Percentiles rank a stretch among this genome's conserved stretches.
These are phyloP conservation scores for Globisporangium sylvaticum DNA, from an alignment of 352 stramenopile genomes.

Conservation along the genomic window DNA sequence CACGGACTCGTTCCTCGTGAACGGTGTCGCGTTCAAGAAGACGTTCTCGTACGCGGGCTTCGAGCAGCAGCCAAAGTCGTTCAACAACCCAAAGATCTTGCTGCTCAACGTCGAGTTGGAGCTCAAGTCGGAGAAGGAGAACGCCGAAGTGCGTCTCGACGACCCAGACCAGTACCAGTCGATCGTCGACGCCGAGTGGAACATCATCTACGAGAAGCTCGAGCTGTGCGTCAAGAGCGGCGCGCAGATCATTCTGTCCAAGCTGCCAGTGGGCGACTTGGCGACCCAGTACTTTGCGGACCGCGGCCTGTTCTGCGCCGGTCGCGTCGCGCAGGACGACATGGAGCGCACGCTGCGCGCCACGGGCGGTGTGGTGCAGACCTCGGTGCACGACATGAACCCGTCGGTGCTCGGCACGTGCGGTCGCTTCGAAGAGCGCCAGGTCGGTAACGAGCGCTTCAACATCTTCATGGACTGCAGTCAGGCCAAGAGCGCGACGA, in stretches of 20 bases:
- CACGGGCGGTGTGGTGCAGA: conserved; percentile 93
- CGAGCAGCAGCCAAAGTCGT: conserved; percentile 99
- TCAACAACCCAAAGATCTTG: conserved; percentile 95
- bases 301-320: conserved; percentile 96
- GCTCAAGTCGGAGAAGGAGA: conserved; percentile 99
- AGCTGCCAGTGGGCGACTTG: conserved; percentile 94
- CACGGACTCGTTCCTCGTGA: conserved; percentile 96
- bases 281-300: conserved; percentile 99
- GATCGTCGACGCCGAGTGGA: conserved; percentile 99
- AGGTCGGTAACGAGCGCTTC: conserved; percentile 97
- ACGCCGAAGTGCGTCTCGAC: conserved; percentile 97
- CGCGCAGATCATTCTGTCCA: conserved; percentile 98
- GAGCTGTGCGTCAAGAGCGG: conserved; percentile 88
- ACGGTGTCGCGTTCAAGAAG: conserved; percentile 99
- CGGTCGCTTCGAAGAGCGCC: conserved; percentile 95
- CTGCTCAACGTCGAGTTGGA: conserved; percentile 99
- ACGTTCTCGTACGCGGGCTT: conserved; percentile 99
- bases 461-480: conserved; percentile 98
- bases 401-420: conserved; percentile 92
- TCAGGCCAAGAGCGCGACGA: conserved; percentile 93
- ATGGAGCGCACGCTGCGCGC: conserved; percentile 96
- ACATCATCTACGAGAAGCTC: conserved; percentile 99
- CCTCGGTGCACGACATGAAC: conserved; percentile 91
- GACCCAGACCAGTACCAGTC: conserved; percentile 98
- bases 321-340: conserved; percentile 95